These are phyloP conservation scores for Eleusine coracana DNA, from an alignment of 176 grass and related monocot species.

Conservation along the genomic window DNA sequence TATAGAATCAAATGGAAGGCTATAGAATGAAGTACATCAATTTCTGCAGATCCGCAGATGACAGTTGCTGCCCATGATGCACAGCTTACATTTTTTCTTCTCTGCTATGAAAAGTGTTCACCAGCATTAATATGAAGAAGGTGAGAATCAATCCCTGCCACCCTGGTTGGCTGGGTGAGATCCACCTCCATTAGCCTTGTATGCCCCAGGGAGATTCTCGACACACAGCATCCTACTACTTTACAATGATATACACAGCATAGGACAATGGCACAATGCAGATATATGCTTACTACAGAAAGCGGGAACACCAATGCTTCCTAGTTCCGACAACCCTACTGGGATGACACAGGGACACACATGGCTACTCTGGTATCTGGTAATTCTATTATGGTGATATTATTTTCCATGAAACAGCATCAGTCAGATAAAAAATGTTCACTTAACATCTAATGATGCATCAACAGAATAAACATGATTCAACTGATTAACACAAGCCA, in stretches of 20 bases:
- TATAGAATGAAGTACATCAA: conserved; percentile 22
- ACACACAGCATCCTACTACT: conserved; percentile 3
- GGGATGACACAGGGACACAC: conserved; percentile 3
- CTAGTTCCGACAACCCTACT: not conserved
- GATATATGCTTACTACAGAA: conserved; percentile 5
- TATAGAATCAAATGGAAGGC: not conserved
- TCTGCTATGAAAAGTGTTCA: not conserved
- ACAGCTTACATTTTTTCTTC: not conserved
- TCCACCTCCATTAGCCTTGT: not conserved
- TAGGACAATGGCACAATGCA: conserved; percentile 3
- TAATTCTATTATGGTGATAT: conserved; percentile 8
- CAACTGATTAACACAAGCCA: not conserved
- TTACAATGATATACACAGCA: not conserved
- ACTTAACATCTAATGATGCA: not conserved
- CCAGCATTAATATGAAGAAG: not conserved
- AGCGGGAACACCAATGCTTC: conserved; percentile 28
- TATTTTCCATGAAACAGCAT: conserved; percentile 11
- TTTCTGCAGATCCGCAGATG: not conserved
- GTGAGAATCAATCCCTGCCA: not conserved
- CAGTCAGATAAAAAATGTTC: not conserved
- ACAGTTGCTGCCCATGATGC: conserved; percentile 6
- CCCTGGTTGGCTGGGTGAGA: not conserved
- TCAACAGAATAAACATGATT: not conserved
- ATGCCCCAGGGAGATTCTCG: not conserved
- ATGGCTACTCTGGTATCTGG: conserved; percentile 21